Base-by-base conservation (phyloP, 805 yeast species). In the Metschnikowia similis region DNA sequence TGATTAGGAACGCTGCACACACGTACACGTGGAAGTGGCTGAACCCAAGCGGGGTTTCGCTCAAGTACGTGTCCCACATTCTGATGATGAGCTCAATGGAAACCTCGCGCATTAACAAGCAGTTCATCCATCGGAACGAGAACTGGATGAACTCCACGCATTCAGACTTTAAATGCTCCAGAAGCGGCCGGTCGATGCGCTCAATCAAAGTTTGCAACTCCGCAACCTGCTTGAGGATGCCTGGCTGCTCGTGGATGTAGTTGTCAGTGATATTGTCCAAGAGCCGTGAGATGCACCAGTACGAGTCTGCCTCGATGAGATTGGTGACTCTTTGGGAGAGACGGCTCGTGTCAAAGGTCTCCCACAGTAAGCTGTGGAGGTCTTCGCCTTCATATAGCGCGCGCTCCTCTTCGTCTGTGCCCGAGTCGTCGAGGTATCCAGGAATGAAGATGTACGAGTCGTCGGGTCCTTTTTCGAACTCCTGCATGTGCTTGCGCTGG, bases 41-140 rank as follows among this genome's bases (percentile, higher is more conserved):
- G 63, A 94, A 89, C 2, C 96, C 96, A 56, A 82, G 63, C 3
- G 86, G 84, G 17, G 80, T 79, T 62, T 87, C 90, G 45, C 88
- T 79, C 3, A 87, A 66, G 65, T 94, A 94, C 0, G 99, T 91
- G 64, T 94, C 99, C 98, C 99, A 94, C 96, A 94, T 92, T 49
- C 99, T 76, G 21, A 91, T 83, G 5, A 91, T 87, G 52, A 89
- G 80, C 30, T 74, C 72, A 61, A 94, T 82, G 38, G 85, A 82
- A 41, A 94, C 76, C 61, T 94, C 99, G 56, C 99, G 81, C 99
- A 94, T 94, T 45, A 94, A 72, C 61, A 94, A 72, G 71, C 99
- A 94, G 69, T 94, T 94, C 98, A 94, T 94, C 99, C 99, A 94
- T 57, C 99, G 77, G 71, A 94, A 94, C 17, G 97, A 82, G 67